Evolutionary conservation across 345 rosid species (phyloP).

Genomic region (Psidium friedrichsthalianum): DNA sequence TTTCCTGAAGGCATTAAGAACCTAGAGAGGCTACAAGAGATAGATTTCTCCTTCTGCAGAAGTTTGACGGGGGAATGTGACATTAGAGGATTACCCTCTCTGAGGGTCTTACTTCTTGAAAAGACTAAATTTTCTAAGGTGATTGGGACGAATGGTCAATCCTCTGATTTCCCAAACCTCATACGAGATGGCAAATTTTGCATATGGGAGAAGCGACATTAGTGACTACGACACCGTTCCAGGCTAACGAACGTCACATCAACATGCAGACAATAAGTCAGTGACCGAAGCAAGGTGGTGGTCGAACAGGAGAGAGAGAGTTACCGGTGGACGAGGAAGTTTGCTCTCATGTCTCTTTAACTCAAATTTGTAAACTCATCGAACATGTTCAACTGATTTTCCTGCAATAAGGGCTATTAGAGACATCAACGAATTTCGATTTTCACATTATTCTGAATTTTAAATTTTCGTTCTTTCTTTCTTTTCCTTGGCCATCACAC

Average conservation of each 20-base stretch:
- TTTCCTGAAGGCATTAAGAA: neutral
- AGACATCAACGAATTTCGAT: neutral
- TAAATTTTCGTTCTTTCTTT: neutral
- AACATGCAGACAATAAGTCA: neutral
- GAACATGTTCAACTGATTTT: neutral
- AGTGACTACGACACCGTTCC: neutral
- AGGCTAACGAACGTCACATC: neutral
- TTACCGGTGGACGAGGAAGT: neutral
- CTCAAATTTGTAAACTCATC: neutral
- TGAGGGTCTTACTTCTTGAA: neutral
- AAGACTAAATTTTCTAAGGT: fast-evolving
- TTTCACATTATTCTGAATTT: neutral
- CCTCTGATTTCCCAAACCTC: too few species aligned
- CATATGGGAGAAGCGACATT: too few species aligned
- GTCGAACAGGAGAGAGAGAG: neutral
- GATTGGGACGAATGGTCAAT: neutral
- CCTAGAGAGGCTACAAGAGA: neutral
- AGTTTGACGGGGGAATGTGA: neutral
- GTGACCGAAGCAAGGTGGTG: neutral
- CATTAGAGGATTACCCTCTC: neutral
- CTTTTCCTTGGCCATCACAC: neutral
- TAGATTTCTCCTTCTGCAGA: neutral
- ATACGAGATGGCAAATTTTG: too few species aligned
- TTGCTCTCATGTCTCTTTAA: neutral
- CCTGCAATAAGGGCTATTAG: neutral